phyloP scores from a whole-genome alignment of 768 basidiomycete genomes.

The Rhizopogon vesiculosus region DNA sequence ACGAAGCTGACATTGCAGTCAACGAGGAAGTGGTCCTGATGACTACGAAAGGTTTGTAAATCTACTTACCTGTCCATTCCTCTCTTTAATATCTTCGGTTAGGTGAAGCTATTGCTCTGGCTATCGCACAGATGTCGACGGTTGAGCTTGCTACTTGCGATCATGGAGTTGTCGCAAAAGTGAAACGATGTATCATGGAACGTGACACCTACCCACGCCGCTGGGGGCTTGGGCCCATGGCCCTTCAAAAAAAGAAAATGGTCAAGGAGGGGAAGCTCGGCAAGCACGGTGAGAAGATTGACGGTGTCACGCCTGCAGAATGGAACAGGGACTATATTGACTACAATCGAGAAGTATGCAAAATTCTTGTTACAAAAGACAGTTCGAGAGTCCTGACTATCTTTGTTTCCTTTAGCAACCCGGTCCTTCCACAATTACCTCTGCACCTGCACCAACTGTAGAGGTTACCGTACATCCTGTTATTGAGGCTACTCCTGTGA shows the following conservation, averaged over 20 bases:
- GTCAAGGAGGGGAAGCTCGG: conserved; percentile 97
- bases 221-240: conserved; percentile 98
- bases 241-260: conserved; percentile 96
- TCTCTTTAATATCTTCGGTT: conserved; percentile 4
- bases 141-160: conserved; percentile 97
- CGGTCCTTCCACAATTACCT: conserved; percentile 28
- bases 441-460: conserved; percentile 16
- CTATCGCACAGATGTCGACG: conserved; percentile 96
- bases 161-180: conserved; percentile 98
- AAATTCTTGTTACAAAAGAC: conserved; percentile 14
- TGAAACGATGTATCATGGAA: conserved; percentile 99
- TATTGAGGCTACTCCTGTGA: conserved; percentile 28
- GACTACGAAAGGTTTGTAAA: conserved; percentile 85
- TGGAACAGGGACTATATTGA: conserved; percentile 96
- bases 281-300: conserved; percentile 88
- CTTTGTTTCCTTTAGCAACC: conserved; percentile 29
- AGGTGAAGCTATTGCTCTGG: conserved; percentile 93
- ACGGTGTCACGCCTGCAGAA: conserved; percentile 81
- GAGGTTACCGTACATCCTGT: conserved; percentile 25
- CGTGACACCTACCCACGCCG: conserved; percentile 96
- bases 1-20: conserved; percentile 90
- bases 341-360: conserved; percentile 65
- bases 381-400: conserved; percentile 9
- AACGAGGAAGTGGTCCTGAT: conserved; percentile 97
- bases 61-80: neutral